Evolutionary conservation across 805 yeast species (phyloP).

Genomic region (Limtongia smithiae): DNA sequence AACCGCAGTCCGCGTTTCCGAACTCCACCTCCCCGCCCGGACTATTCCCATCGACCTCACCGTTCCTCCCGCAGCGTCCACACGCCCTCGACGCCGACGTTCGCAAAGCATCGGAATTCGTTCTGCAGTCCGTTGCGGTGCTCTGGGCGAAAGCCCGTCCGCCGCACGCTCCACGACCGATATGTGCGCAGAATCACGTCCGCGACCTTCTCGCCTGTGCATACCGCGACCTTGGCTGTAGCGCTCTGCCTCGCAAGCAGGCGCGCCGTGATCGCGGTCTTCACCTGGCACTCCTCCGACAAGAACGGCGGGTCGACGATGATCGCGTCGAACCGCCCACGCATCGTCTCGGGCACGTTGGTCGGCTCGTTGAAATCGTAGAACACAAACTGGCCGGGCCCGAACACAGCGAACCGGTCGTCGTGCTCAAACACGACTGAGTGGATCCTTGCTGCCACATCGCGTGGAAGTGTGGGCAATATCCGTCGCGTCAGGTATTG

Average conservation of each 20-base stretch:
- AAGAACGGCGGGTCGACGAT: conserved; percentile 87
- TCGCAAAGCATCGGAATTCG: conserved; percentile 83
- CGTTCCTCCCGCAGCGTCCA: conserved; percentile 55
- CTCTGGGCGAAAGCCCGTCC: conserved; percentile 67
- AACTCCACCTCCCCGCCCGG: not conserved
- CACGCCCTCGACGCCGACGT: conserved; percentile 55
- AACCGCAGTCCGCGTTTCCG: not conserved
- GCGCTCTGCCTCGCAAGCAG: conserved; percentile 44
- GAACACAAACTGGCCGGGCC: conserved; percentile 58
- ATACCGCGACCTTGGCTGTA: conserved; percentile 49
- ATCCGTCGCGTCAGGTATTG: conserved; percentile 23
- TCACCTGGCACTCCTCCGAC: conserved; percentile 75
- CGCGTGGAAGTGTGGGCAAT: conserved; percentile 11
- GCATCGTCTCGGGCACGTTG: conserved; percentile 53
- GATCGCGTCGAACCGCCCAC: conserved; percentile 63
- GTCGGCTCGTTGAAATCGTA: conserved; percentile 76
- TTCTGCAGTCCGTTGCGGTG: conserved; percentile 84
- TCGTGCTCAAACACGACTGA: conserved; percentile 65
- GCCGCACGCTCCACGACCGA: conserved; percentile 51
- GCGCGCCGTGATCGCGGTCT: conserved; percentile 60
- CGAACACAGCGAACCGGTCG: conserved; percentile 67
- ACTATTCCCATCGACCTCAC: not conserved
- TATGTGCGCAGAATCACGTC: conserved; percentile 58
- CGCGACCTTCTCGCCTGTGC: conserved; percentile 88
- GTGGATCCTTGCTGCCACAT: conserved; percentile 10